Percentiles rank a stretch among this genome's conserved stretches.
Evolutionary conservation across 257 asterid species (phyloP).

Genomic region (Petunia secreta): DNA sequence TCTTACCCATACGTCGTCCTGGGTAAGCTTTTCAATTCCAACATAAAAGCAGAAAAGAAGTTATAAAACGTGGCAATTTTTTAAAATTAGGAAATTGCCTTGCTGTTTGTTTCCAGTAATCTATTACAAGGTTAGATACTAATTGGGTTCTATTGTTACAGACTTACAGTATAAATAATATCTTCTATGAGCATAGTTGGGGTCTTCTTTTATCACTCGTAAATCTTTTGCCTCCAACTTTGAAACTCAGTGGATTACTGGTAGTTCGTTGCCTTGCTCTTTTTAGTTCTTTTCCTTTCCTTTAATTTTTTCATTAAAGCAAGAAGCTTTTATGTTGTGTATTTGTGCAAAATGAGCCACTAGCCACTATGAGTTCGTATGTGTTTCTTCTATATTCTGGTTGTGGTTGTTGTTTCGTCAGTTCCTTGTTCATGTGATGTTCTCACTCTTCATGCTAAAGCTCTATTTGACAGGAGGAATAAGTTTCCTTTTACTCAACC

Average conservation of each 20-base stretch:
- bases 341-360: not conserved
- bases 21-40: not conserved
- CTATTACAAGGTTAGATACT: not conserved
- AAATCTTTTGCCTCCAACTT: not conserved
- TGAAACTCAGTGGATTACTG: not conserved
- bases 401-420: not conserved
- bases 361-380: not conserved
- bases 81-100: not conserved
- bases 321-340: not conserved
- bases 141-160: no score
- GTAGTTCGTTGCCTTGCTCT: not conserved
- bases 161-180: no score
- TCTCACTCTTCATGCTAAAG: not conserved
- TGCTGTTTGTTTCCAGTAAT: not conserved
- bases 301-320: not conserved
- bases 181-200: not conserved
- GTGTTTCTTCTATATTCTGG: not conserved
- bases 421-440: not conserved
- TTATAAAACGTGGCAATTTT: not conserved
- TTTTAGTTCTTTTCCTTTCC: not conserved
- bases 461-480: not conserved
- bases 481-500: not conserved
- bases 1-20: not conserved
- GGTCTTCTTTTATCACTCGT: not conserved
- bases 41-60: slow-evolving; percentile 16